phyloP scores from a whole-genome alignment of 495 filamentous ascomycete genomes.

The Chaetomium tenue region DNA sequence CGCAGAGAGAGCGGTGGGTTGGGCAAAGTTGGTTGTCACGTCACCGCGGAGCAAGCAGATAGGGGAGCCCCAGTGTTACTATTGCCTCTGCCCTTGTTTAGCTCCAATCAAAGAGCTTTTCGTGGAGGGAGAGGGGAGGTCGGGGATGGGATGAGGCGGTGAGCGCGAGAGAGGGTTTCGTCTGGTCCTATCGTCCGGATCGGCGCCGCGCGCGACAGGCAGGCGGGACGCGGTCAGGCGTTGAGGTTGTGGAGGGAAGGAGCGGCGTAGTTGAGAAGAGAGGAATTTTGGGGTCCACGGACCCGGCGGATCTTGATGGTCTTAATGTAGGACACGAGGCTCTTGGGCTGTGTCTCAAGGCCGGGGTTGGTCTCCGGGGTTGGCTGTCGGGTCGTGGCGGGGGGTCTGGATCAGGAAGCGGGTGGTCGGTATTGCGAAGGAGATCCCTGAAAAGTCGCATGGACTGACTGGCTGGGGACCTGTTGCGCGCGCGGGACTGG shows the following conservation, averaged over 20 bases:
- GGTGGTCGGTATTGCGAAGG: slow-evolving; percentile 20
- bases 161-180: background rate
- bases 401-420: slow-evolving; percentile 13
- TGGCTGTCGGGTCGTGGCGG: slow-evolving; percentile 27
- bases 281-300: slow-evolving; percentile 26
- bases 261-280: slow-evolving; percentile 11
- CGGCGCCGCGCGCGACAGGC: slow-evolving; percentile 17
- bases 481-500: background rate
- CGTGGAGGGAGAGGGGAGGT: background rate
- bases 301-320: slow-evolving; percentile 16
- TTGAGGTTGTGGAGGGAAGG: slow-evolving; percentile 5
- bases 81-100: background rate
- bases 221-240: slow-evolving; percentile 3
- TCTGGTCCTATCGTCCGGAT: slow-evolving; percentile 12
- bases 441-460: background rate
- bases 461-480: background rate
- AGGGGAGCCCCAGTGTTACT: background rate
- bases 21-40: background rate
- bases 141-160: slow-evolving; percentile 8
- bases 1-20: background rate
- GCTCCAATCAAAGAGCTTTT: background rate
- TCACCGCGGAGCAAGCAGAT: background rate
- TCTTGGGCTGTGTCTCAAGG: slow-evolving; percentile 15
- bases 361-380: slow-evolving; percentile 13
- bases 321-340: slow-evolving; percentile 16